phyloP scores from a whole-genome alignment of 75 land plant genomes.

The Cryptomeria japonica region DNA sequence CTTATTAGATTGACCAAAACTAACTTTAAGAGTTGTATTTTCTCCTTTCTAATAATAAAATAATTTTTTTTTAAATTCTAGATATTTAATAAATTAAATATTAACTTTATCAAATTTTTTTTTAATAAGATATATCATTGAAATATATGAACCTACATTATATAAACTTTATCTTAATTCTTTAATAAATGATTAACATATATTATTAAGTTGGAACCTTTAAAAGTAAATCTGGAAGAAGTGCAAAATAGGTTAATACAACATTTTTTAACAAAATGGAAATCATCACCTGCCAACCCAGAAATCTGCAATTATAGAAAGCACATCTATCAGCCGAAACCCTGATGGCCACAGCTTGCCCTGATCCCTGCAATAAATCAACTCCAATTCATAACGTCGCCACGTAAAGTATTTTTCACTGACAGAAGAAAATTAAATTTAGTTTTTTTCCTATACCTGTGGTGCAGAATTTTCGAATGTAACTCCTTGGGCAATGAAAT shows the following conservation, averaged over 20 bases:
- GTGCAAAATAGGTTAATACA: no score
- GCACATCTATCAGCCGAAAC: slow-evolving; percentile 95
- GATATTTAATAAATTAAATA: background rate
- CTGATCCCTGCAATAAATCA: slow-evolving; percentile 62
- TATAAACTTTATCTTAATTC: no score
- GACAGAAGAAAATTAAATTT: background rate
- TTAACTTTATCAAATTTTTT: no score
- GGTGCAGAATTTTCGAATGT: slow-evolving; percentile 93
- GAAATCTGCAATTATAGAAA: slow-evolving; percentile 87
- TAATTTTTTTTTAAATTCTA: no score
- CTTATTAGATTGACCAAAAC: background rate
- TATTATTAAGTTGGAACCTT: no score
- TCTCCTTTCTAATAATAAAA: no score
- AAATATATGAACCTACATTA: no score
- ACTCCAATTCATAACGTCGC: background rate
- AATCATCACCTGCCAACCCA: slow-evolving; percentile 86
- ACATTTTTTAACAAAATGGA: background rate
- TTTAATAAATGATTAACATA: no score
- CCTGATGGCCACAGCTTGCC: slow-evolving; percentile 94
- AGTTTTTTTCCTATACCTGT: slow-evolving; percentile 25
- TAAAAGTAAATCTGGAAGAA: no score
- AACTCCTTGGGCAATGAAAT: slow-evolving; percentile 86
- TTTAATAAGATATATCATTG: no score
- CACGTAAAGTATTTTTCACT: background rate
- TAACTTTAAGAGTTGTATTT: background rate